Evolutionary conservation across 2,329 filamentous ascomycete genomes (phyloP).

Genomic region (Calonectria fujianensis): DNA sequence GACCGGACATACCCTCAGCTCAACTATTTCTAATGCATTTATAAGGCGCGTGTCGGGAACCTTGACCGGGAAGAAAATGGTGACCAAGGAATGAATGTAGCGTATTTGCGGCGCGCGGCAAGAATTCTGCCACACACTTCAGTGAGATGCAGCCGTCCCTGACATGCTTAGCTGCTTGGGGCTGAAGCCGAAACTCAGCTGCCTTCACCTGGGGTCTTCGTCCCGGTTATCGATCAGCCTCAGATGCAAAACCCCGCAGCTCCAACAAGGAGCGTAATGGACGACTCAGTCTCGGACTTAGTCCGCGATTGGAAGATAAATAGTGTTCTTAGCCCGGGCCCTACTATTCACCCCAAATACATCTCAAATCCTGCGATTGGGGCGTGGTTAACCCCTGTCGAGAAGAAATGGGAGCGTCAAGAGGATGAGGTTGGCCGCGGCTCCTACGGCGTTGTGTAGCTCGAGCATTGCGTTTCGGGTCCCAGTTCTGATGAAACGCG

Average conservation of each 20-base stretch:
- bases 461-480: background rate
- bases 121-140: too few relatives aligned
- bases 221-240: too few relatives aligned
- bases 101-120: too few relatives aligned
- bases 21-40: too few relatives aligned
- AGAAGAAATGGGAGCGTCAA: background rate
- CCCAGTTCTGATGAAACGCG: background rate
- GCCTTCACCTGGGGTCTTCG: too few relatives aligned
- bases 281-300: background rate
- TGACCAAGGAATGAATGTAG: too few relatives aligned
- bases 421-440: background rate
- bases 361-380: background rate
- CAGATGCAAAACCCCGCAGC: background rate
- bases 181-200: too few relatives aligned
- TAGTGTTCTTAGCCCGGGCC: background rate
- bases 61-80: too few relatives aligned
- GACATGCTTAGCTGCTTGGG: too few relatives aligned
- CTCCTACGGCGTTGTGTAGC: background rate
- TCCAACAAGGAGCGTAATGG: background rate
- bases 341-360: background rate
- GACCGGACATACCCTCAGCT: too few relatives aligned
- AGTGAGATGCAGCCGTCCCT: too few relatives aligned
- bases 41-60: too few relatives aligned
- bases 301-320: background rate
- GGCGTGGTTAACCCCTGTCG: background rate